Evolutionary conservation across 2,329 filamentous ascomycete genomes (phyloP), one percentile per base, ranked within the genome.

Genomic region (Escovopsis sp.): DNA sequence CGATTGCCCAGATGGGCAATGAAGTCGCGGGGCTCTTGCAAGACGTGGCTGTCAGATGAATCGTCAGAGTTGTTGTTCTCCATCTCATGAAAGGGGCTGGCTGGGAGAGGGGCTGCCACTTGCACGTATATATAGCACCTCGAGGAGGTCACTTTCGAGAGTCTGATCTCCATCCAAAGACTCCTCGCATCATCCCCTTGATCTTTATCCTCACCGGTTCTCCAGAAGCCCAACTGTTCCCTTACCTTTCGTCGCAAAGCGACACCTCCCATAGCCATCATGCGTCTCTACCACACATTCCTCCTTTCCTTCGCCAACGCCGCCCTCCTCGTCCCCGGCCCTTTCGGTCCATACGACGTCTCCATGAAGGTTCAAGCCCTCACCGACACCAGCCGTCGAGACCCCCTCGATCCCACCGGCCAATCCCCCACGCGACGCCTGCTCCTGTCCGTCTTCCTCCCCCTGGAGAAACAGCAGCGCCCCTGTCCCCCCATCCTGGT

Each of bases 391-490:
- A 43, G 39, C 10, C 58, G 60, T 0, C 43, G 52, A 11, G 60
- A 62, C 10, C 56, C 55, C 0, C 40, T 57, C 8, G 59, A 61
- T 8, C 55, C 56, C 0, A 59, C 57, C 15, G 51, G 57, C 0
- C 49, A 48, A 0, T 40, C 38, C n/a, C 43, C 46, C 12, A 29
- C 44, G 2, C 48, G 46, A 1, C 53, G 50, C 7, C 38, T 62
- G 1, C 40, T 60, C 4, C 43, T 51, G 2, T 62, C 60, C 0
- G 43, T 57, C 4, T 63, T 57, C 36, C 47, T 58, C 14, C 60
- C 60, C 0, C 43, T 61, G 4, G 47, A 55, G 5, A 24, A 43
- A 15, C 27, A 45, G 12, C 34, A 43, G 27, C 35, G 39, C 10
- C 46, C 48, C 2, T 62, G 57, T 32, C 41, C 40, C 1, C 37